Base-by-base conservation (phyloP, 2,329 filamentous ascomycete species). In the Macrophomina tecta region DNA sequence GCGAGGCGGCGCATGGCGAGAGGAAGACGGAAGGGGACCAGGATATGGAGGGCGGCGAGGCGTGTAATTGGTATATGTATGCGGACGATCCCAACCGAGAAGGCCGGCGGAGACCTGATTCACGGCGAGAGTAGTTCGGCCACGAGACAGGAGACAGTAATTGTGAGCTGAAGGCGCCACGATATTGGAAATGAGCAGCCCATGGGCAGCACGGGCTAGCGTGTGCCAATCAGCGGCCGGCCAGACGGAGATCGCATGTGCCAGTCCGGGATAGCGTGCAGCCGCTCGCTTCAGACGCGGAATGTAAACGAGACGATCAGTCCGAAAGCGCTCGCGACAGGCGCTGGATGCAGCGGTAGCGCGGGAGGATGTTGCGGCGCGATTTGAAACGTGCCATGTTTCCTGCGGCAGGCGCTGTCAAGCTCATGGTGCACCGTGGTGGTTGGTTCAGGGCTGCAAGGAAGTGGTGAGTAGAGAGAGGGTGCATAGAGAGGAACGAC, bases 151-250 rank as follows among this genome's bases (percentile, higher is more conserved):
- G 58, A 62, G 58, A 16, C 58, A 62, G 32, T 48, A 28, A 62
- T 62, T 49, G 58, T 45, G 58, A 62, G 58, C 38, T 48, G 58
- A 40, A 62, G 32, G 58, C 58, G 58, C 58, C 58, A 62, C 58
- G 58, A 62, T 62, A 62, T 62, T 62, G 58, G 23, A 62, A 62
- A 62, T 62, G 58, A 62, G 45, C 58, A 62, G 58, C 45, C 58
- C 58, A 51, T 51, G 28, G 32, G 12, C 12, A 30, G 58, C 58
- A 62, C 58, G 45, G 58, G 58, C 58, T 16, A 45, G 58, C 5
- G 45, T 12, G 45, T 62, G 58, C 58, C 58, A 62, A 62, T 62
- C 45, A 62, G 23, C 30, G 30, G 8, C 30, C 5, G 23, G 32
- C 30, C 30, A 1, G 9, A 2, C 23, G 58, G 32, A 62, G 58